Conservation (phyloP, 805 yeast genomes). For the Kazachstania viticola region DNA sequence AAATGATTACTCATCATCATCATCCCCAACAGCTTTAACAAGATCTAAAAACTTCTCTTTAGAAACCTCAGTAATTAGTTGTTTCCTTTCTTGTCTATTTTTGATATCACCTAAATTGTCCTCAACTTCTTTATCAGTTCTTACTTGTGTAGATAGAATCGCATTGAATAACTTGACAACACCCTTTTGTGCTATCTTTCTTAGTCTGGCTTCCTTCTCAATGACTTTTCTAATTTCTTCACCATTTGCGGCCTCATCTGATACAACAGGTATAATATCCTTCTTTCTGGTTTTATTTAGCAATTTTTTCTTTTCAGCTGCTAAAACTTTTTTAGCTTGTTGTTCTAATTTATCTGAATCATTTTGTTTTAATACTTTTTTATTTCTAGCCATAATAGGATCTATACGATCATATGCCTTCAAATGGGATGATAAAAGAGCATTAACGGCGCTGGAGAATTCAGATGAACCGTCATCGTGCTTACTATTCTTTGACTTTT, state of each 20-base stretch:
- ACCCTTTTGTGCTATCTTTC: conserved; percentile 80
- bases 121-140: conserved; percentile 40
- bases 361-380: conserved; percentile 52
- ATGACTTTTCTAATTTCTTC: conserved; percentile 38
- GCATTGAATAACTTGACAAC: conserved; percentile 80
- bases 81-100: conserved; percentile 37
- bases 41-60: conserved; percentile 84
- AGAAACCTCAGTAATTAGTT: conserved; percentile 63
- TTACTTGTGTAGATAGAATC: conserved; percentile 63
- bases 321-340: conserved; percentile 62
- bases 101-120: conserved; percentile 32
- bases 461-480: conserved; percentile 60
- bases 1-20: no score
- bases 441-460: conserved; percentile 74
- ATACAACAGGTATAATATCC: conserved; percentile 55
- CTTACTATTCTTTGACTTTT: conserved; percentile 44
- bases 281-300: conserved; percentile 58
- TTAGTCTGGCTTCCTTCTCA: conserved; percentile 57
- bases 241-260: conserved; percentile 30
- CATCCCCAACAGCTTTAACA: conserved; percentile 65
- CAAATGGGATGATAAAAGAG: conserved; percentile 71
- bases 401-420: conserved; percentile 84
- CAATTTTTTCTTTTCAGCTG: conserved; percentile 57
- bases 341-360: conserved; percentile 75
- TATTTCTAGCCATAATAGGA: conserved; percentile 84